Conservation (phyloP, 129 eudicot species). For the Chrysanthemum lavandulifolium region DNA sequence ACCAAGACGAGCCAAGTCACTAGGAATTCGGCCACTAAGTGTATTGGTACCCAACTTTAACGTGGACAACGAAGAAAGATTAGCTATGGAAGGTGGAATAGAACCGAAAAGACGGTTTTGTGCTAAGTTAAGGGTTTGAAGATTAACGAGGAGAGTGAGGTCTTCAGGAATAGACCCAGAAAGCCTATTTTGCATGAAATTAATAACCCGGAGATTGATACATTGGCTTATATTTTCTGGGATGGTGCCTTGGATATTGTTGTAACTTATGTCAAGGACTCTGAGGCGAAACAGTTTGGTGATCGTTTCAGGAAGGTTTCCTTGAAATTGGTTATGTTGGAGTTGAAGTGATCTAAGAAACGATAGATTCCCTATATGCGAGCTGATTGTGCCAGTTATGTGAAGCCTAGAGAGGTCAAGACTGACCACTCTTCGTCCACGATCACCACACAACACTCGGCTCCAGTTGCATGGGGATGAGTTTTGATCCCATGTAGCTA, state of each 20-base stretch:
- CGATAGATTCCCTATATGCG: constrained; percentile 57
- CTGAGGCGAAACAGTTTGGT: constrained; percentile 48
- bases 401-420: constrained; percentile 46
- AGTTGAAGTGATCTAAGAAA: constrained; percentile 54
- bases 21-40: constrained; percentile 47
- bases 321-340: constrained; percentile 45
- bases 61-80: constrained; percentile 49
- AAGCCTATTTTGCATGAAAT: constrained; percentile 49
- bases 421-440: constrained; percentile 40
- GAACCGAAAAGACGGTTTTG: constrained; percentile 47
- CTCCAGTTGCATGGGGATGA: constrained; percentile 76
- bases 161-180: constrained; percentile 52
- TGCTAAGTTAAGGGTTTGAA: constrained; percentile 56
- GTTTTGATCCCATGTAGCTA: constrained; percentile 53
- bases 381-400: constrained; percentile 49
- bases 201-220: constrained; percentile 40
- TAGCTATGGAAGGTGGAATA: constrained; percentile 55
- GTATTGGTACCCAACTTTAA: constrained; percentile 60
- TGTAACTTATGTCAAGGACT: constrained; percentile 47
- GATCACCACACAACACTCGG: constrained; percentile 45
- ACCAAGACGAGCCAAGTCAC: constrained; percentile 40
- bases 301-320: constrained; percentile 42
- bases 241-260: constrained; percentile 44
- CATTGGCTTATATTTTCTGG: constrained; percentile 49
- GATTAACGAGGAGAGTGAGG: constrained; percentile 38